A percentile compares a stretch with the other conserved stretches of the same genome.
Conservation (phyloP, 306 rosid genomes). For the Quercus suber region DNA sequence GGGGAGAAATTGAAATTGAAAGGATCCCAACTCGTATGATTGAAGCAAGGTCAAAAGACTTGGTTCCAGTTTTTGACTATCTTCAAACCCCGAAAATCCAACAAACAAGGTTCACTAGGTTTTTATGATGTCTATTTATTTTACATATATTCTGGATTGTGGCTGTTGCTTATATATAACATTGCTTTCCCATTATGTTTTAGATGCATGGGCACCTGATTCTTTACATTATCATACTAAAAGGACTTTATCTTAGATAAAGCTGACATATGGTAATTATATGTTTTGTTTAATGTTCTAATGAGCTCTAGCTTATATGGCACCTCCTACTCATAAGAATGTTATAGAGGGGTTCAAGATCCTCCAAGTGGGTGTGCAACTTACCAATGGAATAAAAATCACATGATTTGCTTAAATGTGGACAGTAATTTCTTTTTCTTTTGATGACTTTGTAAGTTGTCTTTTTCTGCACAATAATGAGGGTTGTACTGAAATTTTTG, state of each 20-base stretch:
- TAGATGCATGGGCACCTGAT: neutral
- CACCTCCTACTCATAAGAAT: neutral
- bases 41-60: constrained; percentile 73
- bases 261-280: neutral
- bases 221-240: neutral
- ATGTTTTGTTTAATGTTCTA: neutral
- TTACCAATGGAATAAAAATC: neutral
- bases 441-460: neutral
- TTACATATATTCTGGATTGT: neutral
- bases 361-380: neutral
- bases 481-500: neutral
- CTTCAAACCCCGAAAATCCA: constrained; percentile 46
- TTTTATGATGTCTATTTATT: constrained; percentile 5
- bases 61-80: constrained; percentile 77
- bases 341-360: neutral
- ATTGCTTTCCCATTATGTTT: neutral
- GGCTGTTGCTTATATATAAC: neutral
- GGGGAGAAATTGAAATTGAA: constrained; percentile 82
- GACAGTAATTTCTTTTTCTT: neutral
- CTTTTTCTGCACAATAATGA: neutral
- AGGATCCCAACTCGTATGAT: constrained; percentile 60
- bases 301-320: neutral
- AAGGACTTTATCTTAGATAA: neutral
- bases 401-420: constrained; percentile 2
- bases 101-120: constrained; percentile 51